Percentiles rank a stretch among this genome's conserved stretches.
These are phyloP conservation scores for Sporodiniella umbellata DNA, from an alignment of 371 early-diverging fungal genomes.

Conservation along the genomic window DNA sequence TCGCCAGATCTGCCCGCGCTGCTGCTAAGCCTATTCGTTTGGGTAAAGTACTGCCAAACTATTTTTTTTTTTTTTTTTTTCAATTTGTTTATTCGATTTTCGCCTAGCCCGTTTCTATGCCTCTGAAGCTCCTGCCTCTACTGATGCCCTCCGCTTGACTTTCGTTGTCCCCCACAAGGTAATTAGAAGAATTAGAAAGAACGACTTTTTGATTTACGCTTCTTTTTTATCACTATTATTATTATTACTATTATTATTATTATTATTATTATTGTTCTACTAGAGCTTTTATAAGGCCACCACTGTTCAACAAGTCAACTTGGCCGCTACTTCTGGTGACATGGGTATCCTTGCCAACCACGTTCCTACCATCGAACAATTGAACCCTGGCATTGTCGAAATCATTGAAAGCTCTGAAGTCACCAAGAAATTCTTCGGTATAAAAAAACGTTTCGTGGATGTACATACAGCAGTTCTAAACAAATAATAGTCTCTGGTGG, in stretches of 20 bases:
- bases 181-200: conserved; percentile 1
- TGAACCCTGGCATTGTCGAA: conserved; percentile 91
- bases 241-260: no score
- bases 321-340: conserved; percentile 92
- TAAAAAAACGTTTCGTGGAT: neutral
- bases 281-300: conserved; percentile 72
- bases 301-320: conserved; percentile 91
- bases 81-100: no score
- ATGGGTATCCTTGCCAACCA: conserved; percentile 99
- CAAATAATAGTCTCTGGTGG: conserved; percentile 87
- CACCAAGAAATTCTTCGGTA: conserved; percentile 93
- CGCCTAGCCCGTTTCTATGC: conserved; percentile 69
- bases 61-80: neutral
- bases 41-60: conserved; percentile 31
- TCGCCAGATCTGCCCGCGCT: conserved; percentile 57
- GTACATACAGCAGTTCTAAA: neutral
- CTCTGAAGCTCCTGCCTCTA: conserved; percentile 64
- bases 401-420: conserved; percentile 73
- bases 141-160: conserved; percentile 83
- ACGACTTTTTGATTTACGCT: neutral
- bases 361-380: conserved; percentile 95
- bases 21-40: conserved; percentile 44
- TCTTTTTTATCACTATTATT: neutral
- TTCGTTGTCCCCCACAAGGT: conserved; percentile 93
- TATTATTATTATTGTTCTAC: no score